Base-by-base conservation (phyloP, 2,329 filamentous ascomycete genomes). In the Diplocarpon mali region DNA sequence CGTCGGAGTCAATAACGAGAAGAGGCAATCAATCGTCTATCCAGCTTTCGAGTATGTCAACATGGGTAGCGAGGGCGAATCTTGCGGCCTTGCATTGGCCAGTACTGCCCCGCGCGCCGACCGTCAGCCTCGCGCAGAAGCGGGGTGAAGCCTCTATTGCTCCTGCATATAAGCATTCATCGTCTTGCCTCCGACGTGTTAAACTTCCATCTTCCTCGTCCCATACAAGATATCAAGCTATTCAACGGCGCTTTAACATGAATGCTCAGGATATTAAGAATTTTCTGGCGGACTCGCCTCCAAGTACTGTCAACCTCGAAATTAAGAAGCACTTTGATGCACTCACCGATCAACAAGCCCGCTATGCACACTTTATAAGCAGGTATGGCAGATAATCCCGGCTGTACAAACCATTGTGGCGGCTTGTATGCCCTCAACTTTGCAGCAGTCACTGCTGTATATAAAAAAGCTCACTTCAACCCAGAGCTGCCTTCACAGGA, bases 291-390 rank as follows among this genome's bases (percentile, higher is more conserved):
- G 92, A 98, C 65, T 81, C 83, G 52, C 92, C 92, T 37, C 92
- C 92, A 1, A 84, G 81, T 39, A 78, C 95, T 45, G 90, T 95
- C 47, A 79, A 82, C 38, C 76, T 98, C 40, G 82, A 87, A 63
- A 92, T 96, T 63, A 87, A 87, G 67, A 85, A 87, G 62, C 90
- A 96, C 67, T 98, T 96, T 58, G 83, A 90, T 44, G 78, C 80
- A 30, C 66, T 92, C 49, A 73, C 68, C 42, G 76, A 85, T 58
- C 71, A 83, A 62, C 78, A 94, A 69, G 88, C 90, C 69, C 80
- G 84, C 61, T 95, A 95, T 71, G 85, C 89, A 52, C 89, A 95
- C 67, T 88, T 82, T 61, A 85, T 94, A 62, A 86, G 81, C 75
- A 78, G 75, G 83, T 85, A 71, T 56, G 70, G 42, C n/a, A 40